Conservation (phyloP, 106 monocot genomes). For the Hemerocallis citrina region DNA sequence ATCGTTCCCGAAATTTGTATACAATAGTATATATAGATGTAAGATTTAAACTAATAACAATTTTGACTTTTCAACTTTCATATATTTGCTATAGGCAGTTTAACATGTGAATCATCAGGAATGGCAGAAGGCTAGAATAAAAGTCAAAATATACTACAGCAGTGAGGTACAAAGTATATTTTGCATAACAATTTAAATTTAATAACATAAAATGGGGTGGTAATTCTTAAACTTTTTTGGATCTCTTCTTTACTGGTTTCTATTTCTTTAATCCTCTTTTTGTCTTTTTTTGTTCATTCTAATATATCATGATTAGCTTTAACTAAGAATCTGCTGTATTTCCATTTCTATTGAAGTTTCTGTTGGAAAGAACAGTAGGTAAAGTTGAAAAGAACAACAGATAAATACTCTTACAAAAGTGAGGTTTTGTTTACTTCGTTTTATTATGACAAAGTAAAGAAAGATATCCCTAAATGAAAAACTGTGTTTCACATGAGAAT, state of each 20-base stretch:
- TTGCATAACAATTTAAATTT: neutral
- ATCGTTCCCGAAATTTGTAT: too few relatives aligned
- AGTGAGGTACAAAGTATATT: neutral
- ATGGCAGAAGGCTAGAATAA: too few relatives aligned
- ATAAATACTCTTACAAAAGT: too few relatives aligned
- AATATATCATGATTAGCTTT: neutral
- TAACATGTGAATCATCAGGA: neutral
- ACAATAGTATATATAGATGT: too few relatives aligned
- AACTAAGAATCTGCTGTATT: neutral
- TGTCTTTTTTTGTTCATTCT: neutral
- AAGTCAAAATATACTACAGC: neutral
- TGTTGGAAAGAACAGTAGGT: neutral
- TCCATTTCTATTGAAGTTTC: neutral
- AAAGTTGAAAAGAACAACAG: neutral
- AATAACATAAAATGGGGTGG: neutral
- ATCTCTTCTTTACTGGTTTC: neutral
- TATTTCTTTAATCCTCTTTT: neutral
- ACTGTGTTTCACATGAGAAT: neutral
- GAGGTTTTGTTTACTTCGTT: neutral
- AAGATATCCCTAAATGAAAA: constrained; percentile 1
- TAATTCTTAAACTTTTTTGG: neutral
- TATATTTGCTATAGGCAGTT: neutral
- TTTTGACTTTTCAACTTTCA: neutral
- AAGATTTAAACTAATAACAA: too few relatives aligned
- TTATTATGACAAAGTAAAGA: neutral